Evolutionary conservation across 441 rosid species (phyloP), one percentile per base, ranked within the genome.

Genomic region (Aleurites moluccanus): DNA sequence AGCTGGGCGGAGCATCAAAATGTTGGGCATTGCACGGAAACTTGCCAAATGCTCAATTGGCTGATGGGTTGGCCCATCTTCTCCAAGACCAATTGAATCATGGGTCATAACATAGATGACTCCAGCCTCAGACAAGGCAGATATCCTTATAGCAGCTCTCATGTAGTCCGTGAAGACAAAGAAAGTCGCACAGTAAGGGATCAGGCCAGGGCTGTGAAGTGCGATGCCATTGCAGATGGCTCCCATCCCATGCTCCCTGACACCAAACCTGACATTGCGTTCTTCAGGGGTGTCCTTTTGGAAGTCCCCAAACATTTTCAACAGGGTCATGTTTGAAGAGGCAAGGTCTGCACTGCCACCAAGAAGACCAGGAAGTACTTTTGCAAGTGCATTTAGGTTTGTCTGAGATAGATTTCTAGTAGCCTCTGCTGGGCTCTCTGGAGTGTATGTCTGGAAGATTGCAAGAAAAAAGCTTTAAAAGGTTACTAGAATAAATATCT

Each of bases 331-430:
- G 86, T 92, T 92, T 80, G 98, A 92, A 65, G 98, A 92, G 69
- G 98, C 98, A 78, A 92, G 98, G 74, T 91, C 98, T 42, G 97
- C 98, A 82, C 98, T 92, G 55, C 98, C 98, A 79, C 97, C 97
- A 8, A 92, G 85, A 76, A 92, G 85, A 72, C 97, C 98, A 11
- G 98, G 98, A 44, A 91, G 83, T 59, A 87, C 89, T 66, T 78
- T 83, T 35, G 86, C 91, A 57, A 92, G 97, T 49, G 98, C 92
- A 79, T 91, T 92, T 27, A 92, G 90, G 80, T 82, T 81, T 80
- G 85, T 81, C 85, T 92, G 98, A 61, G 98, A 92, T 18, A 92
- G 86, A 78, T 89, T 91, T 80, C 98, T 83, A 73, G 98, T 92
- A 47, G 98, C 97, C 75, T 92, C 98, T 20, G 85, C 97, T 23